A percentile compares a stretch with the other conserved stretches of the same genome.
Evolutionary conservation across 495 filamentous ascomycete genomes (phyloP).

Genomic region (Elasticomyces elasticus): DNA sequence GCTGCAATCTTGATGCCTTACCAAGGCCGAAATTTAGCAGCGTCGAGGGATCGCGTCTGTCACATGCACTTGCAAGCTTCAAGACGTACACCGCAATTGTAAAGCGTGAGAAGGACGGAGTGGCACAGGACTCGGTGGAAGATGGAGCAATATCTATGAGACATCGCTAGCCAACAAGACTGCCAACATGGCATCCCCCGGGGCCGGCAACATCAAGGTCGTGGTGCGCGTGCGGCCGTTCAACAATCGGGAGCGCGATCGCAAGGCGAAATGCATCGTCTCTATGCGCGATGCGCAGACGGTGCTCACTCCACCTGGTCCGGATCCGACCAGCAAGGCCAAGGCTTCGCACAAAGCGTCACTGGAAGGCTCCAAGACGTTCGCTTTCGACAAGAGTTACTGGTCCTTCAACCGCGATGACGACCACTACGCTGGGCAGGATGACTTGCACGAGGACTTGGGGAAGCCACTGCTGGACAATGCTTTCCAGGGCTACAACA

Average conservation of each 20-base stretch:
- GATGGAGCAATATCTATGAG: not conserved
- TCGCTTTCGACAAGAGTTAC: constrained; percentile 94
- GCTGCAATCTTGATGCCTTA: too few relatives aligned
- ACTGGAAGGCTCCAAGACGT: constrained; percentile 73
- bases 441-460: constrained; percentile 77
- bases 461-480: constrained; percentile 90
- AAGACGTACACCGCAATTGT: too few relatives aligned
- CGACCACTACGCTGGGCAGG: constrained; percentile 78
- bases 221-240: constrained; percentile 92
- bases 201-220: constrained; percentile 98
- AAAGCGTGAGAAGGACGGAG: not conserved
- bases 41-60: too few relatives aligned
- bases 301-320: constrained; percentile 65
- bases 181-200: constrained; percentile 58
- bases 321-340: constrained; percentile 37
- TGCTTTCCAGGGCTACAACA: constrained; percentile 98
- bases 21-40: too few relatives aligned
- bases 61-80: too few relatives aligned
- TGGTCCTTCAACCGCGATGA: constrained; percentile 90
- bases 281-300: constrained; percentile 93
- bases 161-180: constrained; percentile 6
- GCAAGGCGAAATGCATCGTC: constrained; percentile 93
- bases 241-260: constrained; percentile 73
- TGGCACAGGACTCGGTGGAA: not conserved
- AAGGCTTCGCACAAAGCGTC: constrained; percentile 50